These are phyloP conservation scores for Scolecobasidium constrictum DNA, from an alignment of 2,329 filamentous ascomycete species.

Conservation along the genomic window DNA sequence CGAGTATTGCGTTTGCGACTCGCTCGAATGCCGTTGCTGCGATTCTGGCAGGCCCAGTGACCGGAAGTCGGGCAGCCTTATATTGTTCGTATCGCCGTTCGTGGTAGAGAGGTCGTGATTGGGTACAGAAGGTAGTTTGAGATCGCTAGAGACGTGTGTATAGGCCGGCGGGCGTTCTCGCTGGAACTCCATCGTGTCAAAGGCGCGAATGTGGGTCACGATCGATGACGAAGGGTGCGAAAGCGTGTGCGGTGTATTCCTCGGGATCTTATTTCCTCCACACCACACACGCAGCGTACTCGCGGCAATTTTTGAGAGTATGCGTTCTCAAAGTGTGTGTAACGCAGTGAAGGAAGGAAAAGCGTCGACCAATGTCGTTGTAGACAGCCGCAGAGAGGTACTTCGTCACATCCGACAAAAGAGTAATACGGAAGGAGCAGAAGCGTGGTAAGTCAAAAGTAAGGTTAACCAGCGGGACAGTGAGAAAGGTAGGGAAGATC, in stretches of 20 bases:
- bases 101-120: slow-evolving; percentile 21
- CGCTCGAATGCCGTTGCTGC: slow-evolving; percentile 7
- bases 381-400: too few relatives aligned
- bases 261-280: too few relatives aligned
- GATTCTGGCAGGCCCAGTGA: slow-evolving; percentile 28
- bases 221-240: slow-evolving; percentile 9
- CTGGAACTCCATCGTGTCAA: slow-evolving; percentile 12
- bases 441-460: too few relatives aligned
- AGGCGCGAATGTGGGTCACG: slow-evolving; percentile 1
- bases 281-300: too few relatives aligned
- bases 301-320: not conserved
- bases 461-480: too few relatives aligned
- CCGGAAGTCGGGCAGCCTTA: slow-evolving; percentile 33
- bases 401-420: too few relatives aligned
- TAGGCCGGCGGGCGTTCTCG: slow-evolving; percentile 31
- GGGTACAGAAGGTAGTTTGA: slow-evolving; percentile 31
- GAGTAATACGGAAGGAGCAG: too few relatives aligned
- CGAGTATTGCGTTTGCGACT: slow-evolving; percentile 24
- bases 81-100: slow-evolving; percentile 14
- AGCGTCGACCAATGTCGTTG: too few relatives aligned
- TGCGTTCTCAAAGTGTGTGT: not conserved
- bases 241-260: too few relatives aligned
- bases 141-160: slow-evolving; percentile 27
- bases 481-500: too few relatives aligned
- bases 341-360: not conserved